A percentile compares a stretch with the other conserved stretches of the same genome.
These are phyloP conservation scores for Suillus bovinus DNA, from an alignment of 768 basidiomycete species.

Conservation along the genomic window DNA sequence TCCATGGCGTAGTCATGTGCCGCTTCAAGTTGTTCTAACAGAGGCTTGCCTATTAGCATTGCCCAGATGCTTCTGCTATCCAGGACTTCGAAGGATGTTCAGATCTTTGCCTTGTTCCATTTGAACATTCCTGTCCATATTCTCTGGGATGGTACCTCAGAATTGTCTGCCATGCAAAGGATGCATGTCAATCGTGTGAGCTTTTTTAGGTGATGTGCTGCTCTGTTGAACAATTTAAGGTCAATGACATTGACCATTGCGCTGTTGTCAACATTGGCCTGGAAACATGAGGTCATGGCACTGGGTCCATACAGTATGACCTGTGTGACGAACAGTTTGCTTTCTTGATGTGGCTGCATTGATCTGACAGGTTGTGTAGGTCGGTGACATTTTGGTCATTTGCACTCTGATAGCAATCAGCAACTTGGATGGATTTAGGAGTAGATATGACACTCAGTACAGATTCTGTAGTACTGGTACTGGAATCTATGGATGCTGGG, in stretches of 20 bases:
- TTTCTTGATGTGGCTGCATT: too few relatives aligned
- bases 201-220: slow-evolving; percentile 6
- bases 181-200: slow-evolving; percentile 14
- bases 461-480: too few relatives aligned
- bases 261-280: slow-evolving; percentile 27
- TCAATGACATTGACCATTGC: slow-evolving; percentile 32
- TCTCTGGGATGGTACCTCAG: slow-evolving; percentile 9
- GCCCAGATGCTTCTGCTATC: slow-evolving; percentile 28
- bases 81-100: slow-evolving; percentile 8
- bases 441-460: too few relatives aligned
- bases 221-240: not conserved
- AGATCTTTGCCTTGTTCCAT: not conserved
- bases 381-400: too few relatives aligned
- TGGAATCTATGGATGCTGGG: too few relatives aligned
- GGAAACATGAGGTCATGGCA: slow-evolving; percentile 6
- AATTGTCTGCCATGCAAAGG: slow-evolving; percentile 36
- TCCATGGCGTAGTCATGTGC: slow-evolving; percentile 26
- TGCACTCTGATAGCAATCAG: not conserved
- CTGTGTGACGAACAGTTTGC: not conserved
- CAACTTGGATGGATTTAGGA: too few relatives aligned
- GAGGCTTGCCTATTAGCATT: slow-evolving; percentile 32
- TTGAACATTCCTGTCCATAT: slow-evolving; percentile 10
- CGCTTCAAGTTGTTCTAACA: slow-evolving; percentile 22
- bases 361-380: too few relatives aligned
- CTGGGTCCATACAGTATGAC: too few relatives aligned